Conservation (phyloP, 2,329 filamentous ascomycete genomes). For the Colletotrichum sp. region DNA sequence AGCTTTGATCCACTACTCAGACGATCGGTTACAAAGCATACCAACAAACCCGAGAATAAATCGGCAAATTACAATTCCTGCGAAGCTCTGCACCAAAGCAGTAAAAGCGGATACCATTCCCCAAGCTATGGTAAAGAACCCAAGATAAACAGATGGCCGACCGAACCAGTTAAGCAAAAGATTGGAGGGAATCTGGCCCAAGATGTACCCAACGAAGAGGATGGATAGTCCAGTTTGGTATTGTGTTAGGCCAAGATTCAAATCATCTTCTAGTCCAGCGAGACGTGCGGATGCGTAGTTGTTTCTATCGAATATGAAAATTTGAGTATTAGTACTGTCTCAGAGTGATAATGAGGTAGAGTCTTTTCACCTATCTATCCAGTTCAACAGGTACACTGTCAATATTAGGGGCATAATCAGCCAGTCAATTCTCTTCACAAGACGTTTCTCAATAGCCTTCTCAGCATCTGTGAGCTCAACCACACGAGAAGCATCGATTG, state of each 20-base stretch:
- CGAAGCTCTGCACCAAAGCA: slow-evolving; percentile 35
- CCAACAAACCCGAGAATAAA: slow-evolving; percentile 44
- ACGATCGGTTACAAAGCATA: background rate
- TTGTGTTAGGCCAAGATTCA: slow-evolving; percentile 31
- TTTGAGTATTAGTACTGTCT: background rate
- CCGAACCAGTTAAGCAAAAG: slow-evolving; percentile 34
- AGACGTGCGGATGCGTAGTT: slow-evolving; percentile 6
- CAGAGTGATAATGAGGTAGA: background rate
- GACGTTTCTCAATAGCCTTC: background rate
- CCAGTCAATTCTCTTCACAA: background rate
- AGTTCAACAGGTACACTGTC: slow-evolving; percentile 1
- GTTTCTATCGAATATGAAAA: background rate
- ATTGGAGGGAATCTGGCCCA: slow-evolving; percentile 28
- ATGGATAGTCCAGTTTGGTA: slow-evolving; percentile 25
- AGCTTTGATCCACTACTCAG: background rate
- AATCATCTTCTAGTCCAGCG: slow-evolving; percentile 25
- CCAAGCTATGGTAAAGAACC: slow-evolving; percentile 39
- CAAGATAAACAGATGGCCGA: slow-evolving; percentile 31
- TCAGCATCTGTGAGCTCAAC: background rate
- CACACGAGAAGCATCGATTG: background rate
- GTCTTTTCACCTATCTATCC: background rate
- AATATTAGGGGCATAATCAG: slow-evolving; percentile 4
- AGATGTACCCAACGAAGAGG: slow-evolving; percentile 33
- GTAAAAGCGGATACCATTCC: slow-evolving; percentile 27
- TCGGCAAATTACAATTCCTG: slow-evolving; percentile 37